Percentiles rank a stretch among this genome's conserved stretches.
Evolutionary conservation across 2,329 filamentous ascomycete species (phyloP).

Genomic region (Didymella glomerata): DNA sequence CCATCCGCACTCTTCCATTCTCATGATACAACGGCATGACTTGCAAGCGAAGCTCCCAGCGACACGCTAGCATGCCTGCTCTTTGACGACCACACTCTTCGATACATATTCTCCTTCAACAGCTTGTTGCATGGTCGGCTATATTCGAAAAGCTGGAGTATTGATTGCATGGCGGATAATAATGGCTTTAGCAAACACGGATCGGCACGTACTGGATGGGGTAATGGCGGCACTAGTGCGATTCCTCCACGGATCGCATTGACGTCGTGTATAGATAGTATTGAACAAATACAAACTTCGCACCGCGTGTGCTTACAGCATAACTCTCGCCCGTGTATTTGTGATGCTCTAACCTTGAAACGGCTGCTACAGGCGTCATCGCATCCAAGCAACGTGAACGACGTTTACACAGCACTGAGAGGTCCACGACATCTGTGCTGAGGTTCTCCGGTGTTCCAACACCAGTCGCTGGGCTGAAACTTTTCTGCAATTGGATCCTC

Average conservation of each 20-base stretch:
- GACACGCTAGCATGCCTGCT: not conserved
- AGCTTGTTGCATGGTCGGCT: conserved; percentile 25
- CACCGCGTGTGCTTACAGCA: not conserved
- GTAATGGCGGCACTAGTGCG: conserved; percentile 29
- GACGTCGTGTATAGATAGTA: conserved; percentile 33
- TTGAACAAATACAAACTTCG: conserved; percentile 20
- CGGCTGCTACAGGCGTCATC: too few species aligned
- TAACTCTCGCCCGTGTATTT: not conserved
- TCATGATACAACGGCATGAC: conserved; percentile 16
- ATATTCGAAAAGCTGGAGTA: conserved; percentile 23
- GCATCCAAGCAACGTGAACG: not conserved
- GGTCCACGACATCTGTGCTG: too few species aligned
- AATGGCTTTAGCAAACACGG: conserved; percentile 15
- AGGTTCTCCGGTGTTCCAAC: too few species aligned
- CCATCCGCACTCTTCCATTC: conserved; percentile 13
- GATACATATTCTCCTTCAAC: conserved; percentile 20
- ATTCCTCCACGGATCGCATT: conserved; percentile 21
- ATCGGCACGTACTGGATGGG: conserved; percentile 6
- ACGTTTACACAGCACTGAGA: not conserved
- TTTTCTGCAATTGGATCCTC: not conserved
- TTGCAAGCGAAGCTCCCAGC: not conserved
- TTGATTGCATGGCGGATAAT: conserved; percentile 24
- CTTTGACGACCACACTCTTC: conserved; percentile 26
- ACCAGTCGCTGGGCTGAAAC: not conserved
- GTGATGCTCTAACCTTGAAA: not conserved